Conservation (phyloP, 2,329 filamentous ascomycete genomes). For the Colletotrichum lentis region DNA sequence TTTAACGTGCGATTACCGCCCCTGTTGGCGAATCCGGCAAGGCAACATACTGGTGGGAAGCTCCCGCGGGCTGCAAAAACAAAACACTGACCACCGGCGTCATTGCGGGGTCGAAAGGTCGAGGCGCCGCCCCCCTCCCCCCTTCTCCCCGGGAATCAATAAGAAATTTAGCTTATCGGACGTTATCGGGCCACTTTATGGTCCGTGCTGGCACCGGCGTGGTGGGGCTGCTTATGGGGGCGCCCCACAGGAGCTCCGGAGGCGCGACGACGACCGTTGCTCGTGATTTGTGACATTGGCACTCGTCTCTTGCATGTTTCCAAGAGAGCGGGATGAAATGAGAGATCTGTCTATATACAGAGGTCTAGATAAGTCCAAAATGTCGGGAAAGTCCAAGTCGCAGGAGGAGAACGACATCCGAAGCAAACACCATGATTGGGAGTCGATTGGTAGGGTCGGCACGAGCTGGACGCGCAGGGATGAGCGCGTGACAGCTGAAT, state of each 20-base stretch:
- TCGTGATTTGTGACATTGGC: no score
- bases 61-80: background rate
- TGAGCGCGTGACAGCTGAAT: background rate
- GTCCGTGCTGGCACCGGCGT: background rate
- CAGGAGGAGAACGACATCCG: background rate
- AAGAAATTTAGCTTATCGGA: slow-evolving; percentile 17
- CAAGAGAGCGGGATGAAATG: no score
- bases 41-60: background rate
- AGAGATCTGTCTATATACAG: no score
- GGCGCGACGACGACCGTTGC: slow-evolving; percentile 1
- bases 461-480: slow-evolving; percentile 9
- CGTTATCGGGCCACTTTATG: slow-evolving; percentile 5
- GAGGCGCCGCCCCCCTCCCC: background rate
- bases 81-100: slow-evolving; percentile 18
- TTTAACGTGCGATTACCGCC: no score
- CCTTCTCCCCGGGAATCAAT: background rate
- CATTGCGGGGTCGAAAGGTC: slow-evolving; percentile 36
- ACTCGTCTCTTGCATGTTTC: no score
- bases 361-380: no score
- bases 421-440: background rate
- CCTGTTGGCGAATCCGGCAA: no score
- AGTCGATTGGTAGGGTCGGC: background rate
- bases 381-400: no score
- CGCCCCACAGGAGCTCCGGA: slow-evolving; percentile 29
- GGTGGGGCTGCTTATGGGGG: background rate